Conservation (phyloP, 2,329 filamentous ascomycete species). For the Talaromyces sp. region DNA sequence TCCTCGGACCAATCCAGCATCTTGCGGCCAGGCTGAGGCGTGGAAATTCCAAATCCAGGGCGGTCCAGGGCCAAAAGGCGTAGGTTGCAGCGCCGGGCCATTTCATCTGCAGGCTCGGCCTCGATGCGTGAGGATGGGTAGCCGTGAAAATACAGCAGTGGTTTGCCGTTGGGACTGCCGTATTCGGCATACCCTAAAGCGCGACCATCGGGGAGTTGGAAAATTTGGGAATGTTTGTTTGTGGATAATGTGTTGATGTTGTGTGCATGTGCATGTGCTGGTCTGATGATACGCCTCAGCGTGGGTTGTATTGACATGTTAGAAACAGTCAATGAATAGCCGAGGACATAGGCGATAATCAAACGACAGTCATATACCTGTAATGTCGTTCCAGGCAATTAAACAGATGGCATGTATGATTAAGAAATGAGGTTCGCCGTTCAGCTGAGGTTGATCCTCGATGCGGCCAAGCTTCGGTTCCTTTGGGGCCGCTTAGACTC, state of each 20-base stretch:
- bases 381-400: no score
- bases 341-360: no score
- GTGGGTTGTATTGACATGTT: conserved; percentile 1
- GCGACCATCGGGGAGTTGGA: conserved; percentile 31
- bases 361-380: no score
- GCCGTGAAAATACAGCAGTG: conserved; percentile 41
- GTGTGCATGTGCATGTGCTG: background rate
- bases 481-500: no score
- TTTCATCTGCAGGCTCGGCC: conserved; percentile 27
- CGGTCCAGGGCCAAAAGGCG: conserved; percentile 40
- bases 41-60: conserved; percentile 40
- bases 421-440: no score
- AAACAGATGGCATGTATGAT: no score
- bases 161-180: conserved; percentile 26
- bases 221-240: conserved; percentile 12
- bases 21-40: conserved; percentile 29
- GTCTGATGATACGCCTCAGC: background rate
- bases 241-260: background rate
- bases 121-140: conserved; percentile 41
- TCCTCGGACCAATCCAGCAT: conserved; percentile 41
- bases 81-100: conserved; percentile 27
- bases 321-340: background rate
- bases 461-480: no score
- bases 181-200: conserved; percentile 42
- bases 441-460: no score